These are phyloP conservation scores for Colletotrichum sidae DNA, from an alignment of 2,329 filamentous ascomycete species.

Conservation along the genomic window DNA sequence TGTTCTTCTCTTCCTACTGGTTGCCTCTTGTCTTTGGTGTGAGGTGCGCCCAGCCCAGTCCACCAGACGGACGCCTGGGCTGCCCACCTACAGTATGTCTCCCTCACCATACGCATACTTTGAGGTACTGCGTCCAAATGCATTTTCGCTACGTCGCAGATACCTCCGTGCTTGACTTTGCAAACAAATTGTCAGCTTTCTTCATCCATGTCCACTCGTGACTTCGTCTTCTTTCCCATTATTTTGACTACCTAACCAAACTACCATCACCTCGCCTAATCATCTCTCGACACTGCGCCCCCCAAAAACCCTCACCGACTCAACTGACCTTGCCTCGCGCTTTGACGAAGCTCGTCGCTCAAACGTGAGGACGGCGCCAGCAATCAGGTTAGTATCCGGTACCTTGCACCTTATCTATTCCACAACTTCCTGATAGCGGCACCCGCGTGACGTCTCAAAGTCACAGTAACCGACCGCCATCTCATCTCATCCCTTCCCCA, in stretches of 20 bases:
- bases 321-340: slow-evolving; percentile 1
- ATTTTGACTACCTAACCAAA: too few relatives aligned
- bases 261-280: too few relatives aligned
- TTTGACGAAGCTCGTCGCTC: slow-evolving; percentile 16
- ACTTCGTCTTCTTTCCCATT: background rate
- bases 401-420: slow-evolving; percentile 32
- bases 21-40: slow-evolving; percentile 9
- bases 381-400: slow-evolving; percentile 29
- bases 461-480: slow-evolving; percentile 29
- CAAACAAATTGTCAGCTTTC: slow-evolving; percentile 12
- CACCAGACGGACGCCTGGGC: too few relatives aligned
- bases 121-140: background rate
- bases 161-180: background rate
- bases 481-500: slow-evolving; percentile 27
- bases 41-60: slow-evolving; percentile 5
- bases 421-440: slow-evolving; percentile 28
- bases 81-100: too few relatives aligned
- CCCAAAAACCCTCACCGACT: background rate
- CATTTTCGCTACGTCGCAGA: background rate
- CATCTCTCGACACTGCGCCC: too few relatives aligned
- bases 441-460: slow-evolving; percentile 33
- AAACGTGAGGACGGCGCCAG: slow-evolving; percentile 25
- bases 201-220: slow-evolving; percentile 2
- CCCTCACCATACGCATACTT: too few relatives aligned
- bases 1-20: slow-evolving; percentile 20